phyloP scores from a whole-genome alignment of 179 eudicot genomes.

The Patellifolia procumbens region DNA sequence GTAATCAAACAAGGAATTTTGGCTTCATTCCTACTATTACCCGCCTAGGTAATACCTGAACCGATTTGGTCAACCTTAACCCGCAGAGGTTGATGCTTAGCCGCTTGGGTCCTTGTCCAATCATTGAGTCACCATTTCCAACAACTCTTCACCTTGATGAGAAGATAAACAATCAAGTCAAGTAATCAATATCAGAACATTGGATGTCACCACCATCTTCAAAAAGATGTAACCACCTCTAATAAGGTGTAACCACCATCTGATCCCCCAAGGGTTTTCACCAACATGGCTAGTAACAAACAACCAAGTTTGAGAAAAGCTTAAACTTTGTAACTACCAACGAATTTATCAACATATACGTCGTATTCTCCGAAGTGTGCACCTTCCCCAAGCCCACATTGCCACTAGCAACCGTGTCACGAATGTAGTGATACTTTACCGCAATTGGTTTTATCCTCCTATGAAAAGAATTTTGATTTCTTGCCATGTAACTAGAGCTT shows the following conservation, averaged over 20 bases:
- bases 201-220: no score
- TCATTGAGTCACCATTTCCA: no score
- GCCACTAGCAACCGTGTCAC: not conserved
- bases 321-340: not conserved
- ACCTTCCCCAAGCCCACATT: not conserved
- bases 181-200: no score
- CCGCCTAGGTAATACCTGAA: no score
- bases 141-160: no score
- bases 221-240: not conserved
- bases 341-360: not conserved
- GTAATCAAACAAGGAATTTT: no score
- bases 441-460: not conserved
- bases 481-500: not conserved
- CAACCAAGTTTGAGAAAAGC: not conserved
- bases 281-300: not conserved
- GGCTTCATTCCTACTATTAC: no score
- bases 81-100: no score
- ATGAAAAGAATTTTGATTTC: no score
- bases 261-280: not conserved
- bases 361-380: not conserved
- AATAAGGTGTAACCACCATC: slow-evolving; percentile 6
- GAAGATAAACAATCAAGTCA: no score
- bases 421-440: not conserved
- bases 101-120: no score
- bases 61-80: no score